Conservation (phyloP, 257 asterid species). For the Ajuga chamaepitys region DNA sequence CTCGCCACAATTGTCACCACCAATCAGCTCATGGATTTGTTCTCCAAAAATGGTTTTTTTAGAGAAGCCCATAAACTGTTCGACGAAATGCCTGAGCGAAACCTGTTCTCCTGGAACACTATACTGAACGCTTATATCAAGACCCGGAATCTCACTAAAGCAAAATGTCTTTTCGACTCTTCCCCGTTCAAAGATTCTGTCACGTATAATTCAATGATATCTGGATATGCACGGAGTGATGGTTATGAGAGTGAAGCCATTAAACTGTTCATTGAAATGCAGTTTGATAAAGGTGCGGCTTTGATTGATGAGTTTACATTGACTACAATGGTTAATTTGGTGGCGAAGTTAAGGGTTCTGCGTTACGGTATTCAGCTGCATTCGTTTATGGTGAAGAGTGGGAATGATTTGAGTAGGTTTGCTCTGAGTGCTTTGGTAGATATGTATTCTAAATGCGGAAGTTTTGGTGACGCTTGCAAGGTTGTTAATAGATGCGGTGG, state of each 20-base stretch:
- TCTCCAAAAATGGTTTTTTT: constrained; percentile 33
- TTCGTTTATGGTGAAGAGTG: constrained; percentile 70
- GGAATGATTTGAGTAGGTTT: constrained; percentile 52
- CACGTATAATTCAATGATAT: constrained; percentile 60
- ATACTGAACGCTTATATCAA: constrained; percentile 47
- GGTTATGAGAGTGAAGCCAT: constrained; percentile 45
- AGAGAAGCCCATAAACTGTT: constrained; percentile 56
- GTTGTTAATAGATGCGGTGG: constrained; percentile 32
- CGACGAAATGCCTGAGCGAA: constrained; percentile 76
- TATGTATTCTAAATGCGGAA: constrained; percentile 86
- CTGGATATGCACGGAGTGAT: constrained; percentile 52
- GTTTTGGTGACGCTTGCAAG: constrained; percentile 40
- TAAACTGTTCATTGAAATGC: constrained; percentile 53
- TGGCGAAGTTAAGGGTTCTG: constrained; percentile 41
- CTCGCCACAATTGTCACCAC: constrained; percentile 19
- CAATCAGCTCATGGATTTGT: constrained; percentile 57
- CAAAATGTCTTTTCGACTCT: constrained; percentile 42
- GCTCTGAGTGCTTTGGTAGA: constrained; percentile 71
- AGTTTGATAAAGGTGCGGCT: constrained; percentile 22
- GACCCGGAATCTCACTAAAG: constrained; percentile 39
- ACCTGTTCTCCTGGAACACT: constrained; percentile 78
- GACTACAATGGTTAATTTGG: constrained; percentile 69
- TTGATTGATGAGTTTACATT: constrained; percentile 63
- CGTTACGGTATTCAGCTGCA: constrained; percentile 62
- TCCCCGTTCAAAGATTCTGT: constrained; percentile 60